phyloP scores from a whole-genome alignment of 257 asterid species.

The Nemophila menziesii region DNA sequence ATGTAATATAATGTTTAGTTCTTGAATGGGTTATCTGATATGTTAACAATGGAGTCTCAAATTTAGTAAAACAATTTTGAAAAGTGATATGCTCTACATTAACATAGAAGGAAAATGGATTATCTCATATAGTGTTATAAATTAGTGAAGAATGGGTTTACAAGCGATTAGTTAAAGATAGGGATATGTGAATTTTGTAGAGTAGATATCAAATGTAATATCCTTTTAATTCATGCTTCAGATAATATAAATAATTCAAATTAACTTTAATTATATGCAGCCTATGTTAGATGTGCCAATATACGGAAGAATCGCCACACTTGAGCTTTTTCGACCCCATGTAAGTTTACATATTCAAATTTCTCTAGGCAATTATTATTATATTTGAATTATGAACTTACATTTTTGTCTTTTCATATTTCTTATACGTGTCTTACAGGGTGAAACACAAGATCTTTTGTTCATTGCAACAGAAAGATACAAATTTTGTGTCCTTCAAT shows the following conservation, averaged over 20 bases:
- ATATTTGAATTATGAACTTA: neutral
- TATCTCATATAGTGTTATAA: neutral
- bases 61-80: no score
- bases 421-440: constrained; percentile 31
- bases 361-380: constrained; percentile 6
- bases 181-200: neutral
- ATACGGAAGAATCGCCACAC: constrained; percentile 97
- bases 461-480: constrained; percentile 87
- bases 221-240: neutral
- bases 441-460: constrained; percentile 86
- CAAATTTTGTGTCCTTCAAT: constrained; percentile 81
- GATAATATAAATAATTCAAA: neutral
- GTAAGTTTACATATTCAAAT: constrained; percentile 35
- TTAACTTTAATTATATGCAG: constrained; percentile 32
- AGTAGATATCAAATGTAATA: neutral
- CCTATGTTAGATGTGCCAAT: constrained; percentile 95
- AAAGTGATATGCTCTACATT: no score
- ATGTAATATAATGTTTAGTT: neutral
- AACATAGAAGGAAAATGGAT: no score
- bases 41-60: neutral
- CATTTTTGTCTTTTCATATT: constrained; percentile 5
- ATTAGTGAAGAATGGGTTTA: neutral
- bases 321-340: constrained; percentile 95
- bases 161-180: neutral
- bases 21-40: no score